A percentile compares a stretch with the other conserved stretches of the same genome.
phyloP scores from a whole-genome alignment of 495 filamentous ascomycete genomes.

The Symbiotaphrina buchneri region DNA sequence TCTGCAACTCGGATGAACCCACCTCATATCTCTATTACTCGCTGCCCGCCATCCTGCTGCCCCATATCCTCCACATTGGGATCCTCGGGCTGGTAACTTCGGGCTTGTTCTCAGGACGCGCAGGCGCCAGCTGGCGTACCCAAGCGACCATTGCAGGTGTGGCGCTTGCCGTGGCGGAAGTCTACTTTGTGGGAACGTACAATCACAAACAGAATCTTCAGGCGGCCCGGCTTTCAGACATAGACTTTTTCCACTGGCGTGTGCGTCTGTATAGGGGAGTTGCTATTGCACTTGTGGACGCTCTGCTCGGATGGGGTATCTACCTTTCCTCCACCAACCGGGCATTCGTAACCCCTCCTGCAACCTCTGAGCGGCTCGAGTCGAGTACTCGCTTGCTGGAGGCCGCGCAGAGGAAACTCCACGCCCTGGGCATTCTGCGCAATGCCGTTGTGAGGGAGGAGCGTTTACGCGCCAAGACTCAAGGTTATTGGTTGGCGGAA shows the following conservation, averaged over 20 bases:
- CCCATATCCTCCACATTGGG: constrained; percentile 56
- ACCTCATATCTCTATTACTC: constrained; percentile 61
- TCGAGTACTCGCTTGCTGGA: constrained; percentile 18
- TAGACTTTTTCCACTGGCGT: constrained; percentile 47
- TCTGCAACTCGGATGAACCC: constrained; percentile 56
- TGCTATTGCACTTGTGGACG: constrained; percentile 36
- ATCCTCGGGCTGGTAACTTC: constrained; percentile 45
- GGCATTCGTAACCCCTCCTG: constrained; percentile 28
- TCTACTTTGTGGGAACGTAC: constrained; percentile 36
- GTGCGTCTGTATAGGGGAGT: constrained; percentile 34
- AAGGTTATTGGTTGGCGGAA: constrained; percentile 3
- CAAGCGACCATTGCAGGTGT: constrained; percentile 39
- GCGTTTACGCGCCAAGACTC: constrained; percentile 4
- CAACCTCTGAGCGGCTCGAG: constrained; percentile 23
- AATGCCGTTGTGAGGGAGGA: constrained; percentile 35
- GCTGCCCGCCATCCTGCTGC: constrained; percentile 44
- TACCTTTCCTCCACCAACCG: constrained; percentile 63
- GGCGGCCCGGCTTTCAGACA: constrained; percentile 25
- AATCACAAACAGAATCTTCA: constrained; percentile 34
- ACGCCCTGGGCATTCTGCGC: constrained; percentile 26
- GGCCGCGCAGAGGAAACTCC: constrained; percentile 23
- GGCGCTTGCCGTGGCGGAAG: constrained; percentile 35
- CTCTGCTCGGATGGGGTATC: constrained; percentile 31
- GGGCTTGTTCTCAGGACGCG: constrained; percentile 23
- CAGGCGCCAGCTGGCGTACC: constrained; percentile 43